Percentiles rank a stretch among this genome's conserved stretches.
Conservation (phyloP, 805 yeast genomes). For the Ogataea chonburiensis region DNA sequence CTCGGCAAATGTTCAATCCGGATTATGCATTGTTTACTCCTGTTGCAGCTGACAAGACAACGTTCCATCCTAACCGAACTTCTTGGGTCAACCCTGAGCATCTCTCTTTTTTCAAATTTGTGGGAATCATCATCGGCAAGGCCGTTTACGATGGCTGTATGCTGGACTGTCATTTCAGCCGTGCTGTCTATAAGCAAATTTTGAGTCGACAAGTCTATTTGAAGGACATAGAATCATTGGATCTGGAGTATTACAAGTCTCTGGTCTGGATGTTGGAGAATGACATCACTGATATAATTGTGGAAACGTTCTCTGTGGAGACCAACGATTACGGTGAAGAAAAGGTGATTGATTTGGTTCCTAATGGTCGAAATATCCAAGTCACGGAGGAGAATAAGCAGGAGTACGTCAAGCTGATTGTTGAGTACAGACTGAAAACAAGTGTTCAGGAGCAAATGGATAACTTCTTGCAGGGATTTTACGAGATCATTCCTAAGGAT, state of each 20-base stretch:
- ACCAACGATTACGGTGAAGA: slow-evolving; percentile 92
- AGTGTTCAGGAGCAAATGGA: slow-evolving; percentile 88
- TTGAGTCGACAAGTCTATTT: slow-evolving; percentile 77
- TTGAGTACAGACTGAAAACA: slow-evolving; percentile 78
- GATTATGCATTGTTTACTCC: slow-evolving; percentile 91
- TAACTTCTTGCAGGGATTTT: slow-evolving; percentile 81
- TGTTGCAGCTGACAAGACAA: slow-evolving; percentile 86
- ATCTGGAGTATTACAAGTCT: slow-evolving; percentile 88
- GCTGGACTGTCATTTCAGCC: slow-evolving; percentile 90
- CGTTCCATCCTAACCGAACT: slow-evolving; percentile 92
- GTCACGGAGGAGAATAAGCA: slow-evolving; percentile 90
- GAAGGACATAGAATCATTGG: slow-evolving; percentile 92
- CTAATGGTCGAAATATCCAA: slow-evolving; percentile 76
- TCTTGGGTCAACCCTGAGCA: slow-evolving; percentile 94
- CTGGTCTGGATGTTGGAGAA: slow-evolving; percentile 95
- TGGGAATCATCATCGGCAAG: slow-evolving; percentile 91
- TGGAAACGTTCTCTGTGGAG: slow-evolving; percentile 91
- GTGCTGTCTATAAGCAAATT: slow-evolving; percentile 90
- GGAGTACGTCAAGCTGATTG: slow-evolving; percentile 82
- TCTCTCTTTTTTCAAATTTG: slow-evolving; percentile 86
- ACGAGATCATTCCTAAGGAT: slow-evolving; percentile 83
- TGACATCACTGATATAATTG: slow-evolving; percentile 92
- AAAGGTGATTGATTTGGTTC: slow-evolving; percentile 76
- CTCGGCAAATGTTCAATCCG: slow-evolving; percentile 94
- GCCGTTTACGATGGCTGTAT: slow-evolving; percentile 85